Conservation (phyloP, 805 yeast species). For the Komagataella populi region DNA sequence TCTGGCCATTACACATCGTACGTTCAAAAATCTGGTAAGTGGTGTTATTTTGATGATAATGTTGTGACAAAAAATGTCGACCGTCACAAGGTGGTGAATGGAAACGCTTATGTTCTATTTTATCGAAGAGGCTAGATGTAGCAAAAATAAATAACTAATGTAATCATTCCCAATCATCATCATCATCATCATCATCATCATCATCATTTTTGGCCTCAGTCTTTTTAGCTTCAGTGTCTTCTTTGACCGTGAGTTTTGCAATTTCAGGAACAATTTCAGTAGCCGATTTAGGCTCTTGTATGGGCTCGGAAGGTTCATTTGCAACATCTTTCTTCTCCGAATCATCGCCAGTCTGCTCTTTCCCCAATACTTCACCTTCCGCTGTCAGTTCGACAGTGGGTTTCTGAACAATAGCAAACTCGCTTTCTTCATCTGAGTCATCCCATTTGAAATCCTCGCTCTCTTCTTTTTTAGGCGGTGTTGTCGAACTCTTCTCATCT, state of each 20-base stretch:
- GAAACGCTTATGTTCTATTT: constrained; percentile 75
- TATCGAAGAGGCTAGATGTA: constrained; percentile 31
- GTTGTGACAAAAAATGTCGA: constrained; percentile 41
- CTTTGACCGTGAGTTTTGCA: neutral
- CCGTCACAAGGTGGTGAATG: constrained; percentile 41
- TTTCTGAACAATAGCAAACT: constrained; percentile 8
- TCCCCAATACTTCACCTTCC: neutral
- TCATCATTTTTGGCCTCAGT: constrained; percentile 4
- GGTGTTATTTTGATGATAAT: constrained; percentile 81
- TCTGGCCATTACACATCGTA: constrained; percentile 87
- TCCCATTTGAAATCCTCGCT: constrained; percentile 41
- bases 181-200: constrained; percentile 23
- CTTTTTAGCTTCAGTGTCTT: neutral
- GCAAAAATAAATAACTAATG: neutral
- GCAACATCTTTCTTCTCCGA: constrained; percentile 2
- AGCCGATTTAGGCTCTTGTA: neutral
- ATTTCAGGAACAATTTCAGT: neutral
- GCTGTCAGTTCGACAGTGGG: constrained; percentile 5
- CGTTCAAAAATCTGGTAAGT: constrained; percentile 49
- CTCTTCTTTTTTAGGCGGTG: constrained; percentile 26
- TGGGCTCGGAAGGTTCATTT: neutral
- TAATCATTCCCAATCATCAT: constrained; percentile 47
- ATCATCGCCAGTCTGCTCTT: constrained; percentile 2
- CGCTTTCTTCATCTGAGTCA: constrained; percentile 34
- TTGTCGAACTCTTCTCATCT: constrained; percentile 36